Base-by-base conservation (phyloP, 225 moss, liverwort and hornwort genomes). In the Physcomitrium patens region DNA sequence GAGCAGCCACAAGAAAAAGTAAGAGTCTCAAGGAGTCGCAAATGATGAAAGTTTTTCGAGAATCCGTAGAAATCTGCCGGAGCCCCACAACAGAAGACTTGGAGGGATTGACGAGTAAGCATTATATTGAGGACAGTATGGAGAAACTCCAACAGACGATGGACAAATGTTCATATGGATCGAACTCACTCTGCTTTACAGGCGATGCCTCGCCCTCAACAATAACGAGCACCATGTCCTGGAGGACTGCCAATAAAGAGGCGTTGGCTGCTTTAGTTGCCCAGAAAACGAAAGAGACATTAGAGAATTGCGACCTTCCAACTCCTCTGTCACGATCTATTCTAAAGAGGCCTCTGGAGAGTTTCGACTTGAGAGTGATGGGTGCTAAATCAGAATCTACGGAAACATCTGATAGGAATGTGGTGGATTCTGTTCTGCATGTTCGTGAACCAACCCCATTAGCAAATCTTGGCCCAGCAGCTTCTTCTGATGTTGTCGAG, bases 291-390 rank as follows among this genome's bases (percentile, higher is more conserved):
- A 80, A 75, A 23, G 87, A 86, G 55, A 59, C 72, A 10, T 45
- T 87, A 59, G 89, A 89, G 28, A 89, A 89, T 67, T 84, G 87
- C 61, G 83, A 85, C 70, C 80, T 88, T 56, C 86, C 90, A 24
- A 88, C 75, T 37, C 86, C 88, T n/a, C 78, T 74, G 58, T 67
- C 78, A 50, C 69, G 79, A 27, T 73, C 79, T 13, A 56, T 80
- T 41, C 31, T 86, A 17, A 82, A 80, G 50, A 51, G 73, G 54
- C 71, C 79, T 4, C 70, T 77, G 77, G 82, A 84, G 54, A 76
- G 71, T 63, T 80, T 68, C 78, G 74, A 85, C 42, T 53, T 70
- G 28, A 78, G 31, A 37, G 31, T 71, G 50, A n/a, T 44, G 15
- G 55, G 77, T 51, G 75, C 65, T 59, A 65, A 70, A 58, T 55